A percentile compares a stretch with the other conserved stretches of the same genome.
phyloP scores from a whole-genome alignment of 257 asterid genomes.

The Catharanthus roseus region DNA sequence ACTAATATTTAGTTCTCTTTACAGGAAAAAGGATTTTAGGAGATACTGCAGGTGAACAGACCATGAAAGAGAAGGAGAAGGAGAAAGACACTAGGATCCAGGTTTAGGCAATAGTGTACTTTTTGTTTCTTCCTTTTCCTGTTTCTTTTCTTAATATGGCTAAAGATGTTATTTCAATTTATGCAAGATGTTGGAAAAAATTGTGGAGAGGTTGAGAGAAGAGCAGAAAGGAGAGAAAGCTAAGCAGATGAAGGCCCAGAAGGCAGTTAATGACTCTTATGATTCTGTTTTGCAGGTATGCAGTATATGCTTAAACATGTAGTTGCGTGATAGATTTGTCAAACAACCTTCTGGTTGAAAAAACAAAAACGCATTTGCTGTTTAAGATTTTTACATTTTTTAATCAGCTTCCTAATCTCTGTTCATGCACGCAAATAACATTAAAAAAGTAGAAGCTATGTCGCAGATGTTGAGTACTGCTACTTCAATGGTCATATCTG shows the following conservation, averaged over 20 bases:
- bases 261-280: slow-evolving; percentile 39
- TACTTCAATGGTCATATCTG: slow-evolving; percentile 6
- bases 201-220: slow-evolving; percentile 57
- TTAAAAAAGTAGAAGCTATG: not conserved
- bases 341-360: not conserved
- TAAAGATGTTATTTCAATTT: not conserved
- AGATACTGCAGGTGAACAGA: slow-evolving; percentile 62
- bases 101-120: slow-evolving; percentile 15
- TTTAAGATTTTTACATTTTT: not conserved
- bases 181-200: slow-evolving; percentile 44
- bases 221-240: slow-evolving; percentile 51
- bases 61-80: slow-evolving; percentile 54
- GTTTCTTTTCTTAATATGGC: not conserved
- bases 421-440: not conserved
- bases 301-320: not conserved
- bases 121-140: not conserved
- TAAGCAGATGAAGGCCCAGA: slow-evolving; percentile 32
- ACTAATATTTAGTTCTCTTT: not conserved
- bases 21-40: slow-evolving; percentile 37
- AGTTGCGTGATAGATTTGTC: not conserved
- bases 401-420: too few species aligned
- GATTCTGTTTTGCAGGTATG: slow-evolving; percentile 35
- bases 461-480: not conserved
- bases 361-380: not conserved
- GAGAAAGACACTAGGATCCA: slow-evolving; percentile 72